These are phyloP conservation scores for Austroboletus niveus DNA, from an alignment of 1,284 basidiomycete genomes.

Conservation along the genomic window DNA sequence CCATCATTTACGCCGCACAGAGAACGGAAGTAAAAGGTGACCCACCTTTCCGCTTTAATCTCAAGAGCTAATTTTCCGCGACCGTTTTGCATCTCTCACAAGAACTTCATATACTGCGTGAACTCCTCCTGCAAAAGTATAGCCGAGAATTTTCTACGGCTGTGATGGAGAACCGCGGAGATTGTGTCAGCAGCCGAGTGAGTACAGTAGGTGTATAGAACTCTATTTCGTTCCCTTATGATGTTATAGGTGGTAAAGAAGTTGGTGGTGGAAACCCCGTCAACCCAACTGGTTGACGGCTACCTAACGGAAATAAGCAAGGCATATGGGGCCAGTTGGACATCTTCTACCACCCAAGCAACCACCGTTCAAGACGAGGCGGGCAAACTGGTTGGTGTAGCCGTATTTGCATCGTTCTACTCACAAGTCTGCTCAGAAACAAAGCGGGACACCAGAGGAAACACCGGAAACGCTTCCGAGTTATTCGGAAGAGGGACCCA, in stretches of 20 bases:
- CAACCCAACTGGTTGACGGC: slow-evolving; percentile 76
- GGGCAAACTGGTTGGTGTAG: slow-evolving; percentile 35
- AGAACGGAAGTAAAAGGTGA: slow-evolving; percentile 87
- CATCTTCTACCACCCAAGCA: slow-evolving; percentile 32
- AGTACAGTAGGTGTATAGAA: slow-evolving; percentile 27
- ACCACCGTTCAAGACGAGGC: slow-evolving; percentile 14
- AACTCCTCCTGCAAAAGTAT: slow-evolving; percentile 93
- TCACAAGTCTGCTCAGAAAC: slow-evolving; percentile 13
- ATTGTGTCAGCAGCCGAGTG: slow-evolving; percentile 79
- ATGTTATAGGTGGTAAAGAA: slow-evolving; percentile 65
- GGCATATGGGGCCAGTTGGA: slow-evolving; percentile 81
- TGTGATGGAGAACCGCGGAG: slow-evolving; percentile 80
- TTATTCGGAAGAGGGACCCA: slow-evolving; percentile 31
- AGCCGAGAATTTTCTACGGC: slow-evolving; percentile 79
- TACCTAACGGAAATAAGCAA: slow-evolving; percentile 87
- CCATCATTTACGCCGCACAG: slow-evolving; percentile 88
- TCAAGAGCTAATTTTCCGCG: slow-evolving; percentile 5
- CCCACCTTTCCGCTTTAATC: slow-evolving; percentile 3
- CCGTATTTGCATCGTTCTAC: neutral
- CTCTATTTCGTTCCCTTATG: neutral
- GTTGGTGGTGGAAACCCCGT: slow-evolving; percentile 67
- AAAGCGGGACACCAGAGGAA: slow-evolving; percentile 4
- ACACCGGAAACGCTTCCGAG: slow-evolving; percentile 26
- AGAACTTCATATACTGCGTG: slow-evolving; percentile 90
- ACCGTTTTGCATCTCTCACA: slow-evolving; percentile 9